Evolutionary conservation across 805 yeast genomes (phyloP), one percentile per base, ranked within the genome.

Genomic region (Teunomyces tritomae): DNA sequence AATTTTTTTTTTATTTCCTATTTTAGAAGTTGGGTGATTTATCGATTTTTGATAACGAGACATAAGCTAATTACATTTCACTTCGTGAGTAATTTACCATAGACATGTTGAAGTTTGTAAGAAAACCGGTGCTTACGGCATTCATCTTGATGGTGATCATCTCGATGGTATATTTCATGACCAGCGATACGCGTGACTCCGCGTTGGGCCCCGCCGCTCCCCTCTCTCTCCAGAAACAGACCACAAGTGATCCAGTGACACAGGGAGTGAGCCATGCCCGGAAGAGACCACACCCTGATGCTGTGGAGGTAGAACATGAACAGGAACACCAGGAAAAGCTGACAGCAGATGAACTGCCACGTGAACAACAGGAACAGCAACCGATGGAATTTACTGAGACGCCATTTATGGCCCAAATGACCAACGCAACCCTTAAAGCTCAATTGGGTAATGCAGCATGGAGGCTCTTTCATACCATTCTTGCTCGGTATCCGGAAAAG

Each of bases 321-420:
- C 40, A 36, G 5, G 40, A 16, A 20, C 36, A 33, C 7, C 11
- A 36, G 28, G 14, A 44, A 7, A 14, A 24, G 7, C 32, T 20
- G 8, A 10, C 14, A 26, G 34, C n/a, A 7, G 14, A 40, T 7
- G 20, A 28, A 39, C 33, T 11, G 13, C 32, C 43, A 28, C 24
- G 16, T 9, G 34, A 32, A 5, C 33, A 30, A 8, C 13, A 30
- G 8, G 33, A 30, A n/a, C 43, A 39, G 9, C 43, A 39, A n/a
- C 33, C 16, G 39, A 28, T 28, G 13, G 53, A 44, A n/a, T 43
- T 47, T 46, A 50, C 51, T 6, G 53, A 52, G 27, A 50, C 49
- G 13, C 56, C 90, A 2, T 90, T 90, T 59, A 94, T 94, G 99
- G 96, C 96, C 5, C 80, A 88, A 56, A 90, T 94, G 96, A 87